Percentiles rank a stretch among this genome's conserved stretches.
Conservation (phyloP, 768 basidiomycete species). For the Leccinum variicolor region DNA sequence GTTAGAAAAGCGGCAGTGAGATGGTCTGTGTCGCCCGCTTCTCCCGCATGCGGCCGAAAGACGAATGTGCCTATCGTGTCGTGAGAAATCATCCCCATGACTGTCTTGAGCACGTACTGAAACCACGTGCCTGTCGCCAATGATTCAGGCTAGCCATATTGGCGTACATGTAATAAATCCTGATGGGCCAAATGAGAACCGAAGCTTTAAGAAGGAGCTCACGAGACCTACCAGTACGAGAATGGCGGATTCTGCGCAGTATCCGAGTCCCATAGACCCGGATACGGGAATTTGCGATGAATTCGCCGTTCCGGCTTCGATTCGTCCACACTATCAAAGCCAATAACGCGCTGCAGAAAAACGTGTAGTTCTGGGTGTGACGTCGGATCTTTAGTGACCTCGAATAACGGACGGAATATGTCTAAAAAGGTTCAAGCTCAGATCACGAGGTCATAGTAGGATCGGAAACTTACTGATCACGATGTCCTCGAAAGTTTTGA, state of each 20-base stretch:
- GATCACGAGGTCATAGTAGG: not conserved
- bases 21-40: constrained; percentile 98
- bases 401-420: constrained; percentile 89
- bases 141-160: constrained; percentile 95
- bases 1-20: constrained; percentile 94
- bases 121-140: constrained; percentile 84
- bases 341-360: constrained; percentile 92
- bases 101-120: constrained; percentile 57
- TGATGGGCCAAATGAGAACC: too few species aligned
- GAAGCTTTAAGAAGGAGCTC: not conserved
- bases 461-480: constrained; percentile 66
- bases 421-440: constrained; percentile 45
- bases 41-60: constrained; percentile 93
- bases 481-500: constrained; percentile 88
- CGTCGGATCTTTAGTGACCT: constrained; percentile 89
- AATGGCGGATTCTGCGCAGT: constrained; percentile 88
- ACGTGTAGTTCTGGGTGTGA: constrained; percentile 93
- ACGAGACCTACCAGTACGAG: constrained; percentile 76
- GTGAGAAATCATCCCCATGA: not conserved
- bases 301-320: constrained; percentile 89
- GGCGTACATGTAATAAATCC: constrained; percentile 97
- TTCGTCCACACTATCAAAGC: constrained; percentile 99
- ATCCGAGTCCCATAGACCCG: constrained; percentile 87
- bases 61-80: constrained; percentile 86
- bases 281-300: constrained; percentile 92